Conservation (phyloP, 164 flowering plant genomes). For the Vitis rupestris region DNA sequence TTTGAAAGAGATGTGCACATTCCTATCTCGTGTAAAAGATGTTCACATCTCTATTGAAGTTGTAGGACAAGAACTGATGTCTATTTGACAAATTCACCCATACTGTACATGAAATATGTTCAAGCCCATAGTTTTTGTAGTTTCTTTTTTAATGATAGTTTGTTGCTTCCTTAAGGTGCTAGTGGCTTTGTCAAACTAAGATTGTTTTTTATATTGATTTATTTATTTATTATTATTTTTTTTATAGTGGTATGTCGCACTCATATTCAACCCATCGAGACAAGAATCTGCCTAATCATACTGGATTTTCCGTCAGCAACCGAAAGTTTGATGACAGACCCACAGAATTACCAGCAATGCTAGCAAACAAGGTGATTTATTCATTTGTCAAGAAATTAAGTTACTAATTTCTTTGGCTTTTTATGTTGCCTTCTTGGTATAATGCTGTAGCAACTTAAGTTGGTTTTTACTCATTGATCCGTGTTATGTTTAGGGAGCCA, state of each 20-base stretch:
- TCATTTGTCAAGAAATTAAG: background rate
- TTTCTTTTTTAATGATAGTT: background rate
- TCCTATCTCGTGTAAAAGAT: too few relatives aligned
- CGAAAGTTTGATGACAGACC: conserved; percentile 50
- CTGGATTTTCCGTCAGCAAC: conserved; percentile 33
- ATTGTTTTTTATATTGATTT: background rate
- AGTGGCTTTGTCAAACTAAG: background rate
- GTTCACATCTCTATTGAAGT: too few relatives aligned
- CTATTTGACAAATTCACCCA: background rate
- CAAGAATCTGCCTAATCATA: conserved; percentile 53
- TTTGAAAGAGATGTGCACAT: too few relatives aligned
- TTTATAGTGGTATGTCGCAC: conserved; percentile 67
- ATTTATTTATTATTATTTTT: background rate
- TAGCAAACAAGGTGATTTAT: conserved; percentile 53
- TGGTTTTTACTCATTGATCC: background rate
- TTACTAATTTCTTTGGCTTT: background rate
- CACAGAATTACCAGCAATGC: conserved; percentile 35
- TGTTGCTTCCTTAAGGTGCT: conserved; percentile 2
- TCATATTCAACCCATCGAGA: conserved; percentile 79
- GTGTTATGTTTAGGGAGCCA: conserved; percentile 51
- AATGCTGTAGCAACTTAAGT: background rate
- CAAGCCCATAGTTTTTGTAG: background rate
- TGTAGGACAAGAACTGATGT: background rate
- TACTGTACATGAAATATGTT: background rate
- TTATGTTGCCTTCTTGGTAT: background rate